Evolutionary conservation across 1,284 basidiomycete species (phyloP), one percentile per base, ranked within the genome.

Genomic region (Boletus subluridellus): DNA sequence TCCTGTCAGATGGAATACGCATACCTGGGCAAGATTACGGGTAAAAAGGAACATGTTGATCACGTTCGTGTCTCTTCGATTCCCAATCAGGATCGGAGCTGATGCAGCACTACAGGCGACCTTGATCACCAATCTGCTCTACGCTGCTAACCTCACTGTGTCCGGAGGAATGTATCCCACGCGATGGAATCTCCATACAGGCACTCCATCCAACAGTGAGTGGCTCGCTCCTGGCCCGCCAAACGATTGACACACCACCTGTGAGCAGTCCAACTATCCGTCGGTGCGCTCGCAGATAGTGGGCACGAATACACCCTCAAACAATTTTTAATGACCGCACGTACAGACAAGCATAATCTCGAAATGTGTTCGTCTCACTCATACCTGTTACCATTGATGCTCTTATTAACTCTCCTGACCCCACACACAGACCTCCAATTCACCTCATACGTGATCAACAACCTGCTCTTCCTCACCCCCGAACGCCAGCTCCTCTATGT

Each of bases 301-400:
- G 82, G 80, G 0, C 85, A 90, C 61, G 89, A 91, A 70, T 91
- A 91, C 62, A 78, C 89, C 14, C 77, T 91, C 24, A 91, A 91
- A 65, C 83, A 87, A 59, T 88, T 83, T 67, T 72, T 90, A 12
- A 73, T 89, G 39, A 86, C 85, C 5, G 83, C 77, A 14, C 78
- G 80, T 60, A 80, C 80, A 12, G 86, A 90, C 66, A 79, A 77
- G 61, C 74, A 72, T 47, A 82, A 80, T 58, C 76, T 85, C 3
- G 80, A 86, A 65, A 79, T 90, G 76, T 90, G 88, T 90, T 73
- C 38, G 85, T 30, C 30, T 26, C 26, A 21, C 28, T 48, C 42
- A 14, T 26, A 12, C 11, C 21, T 17, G 10, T 21, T 14, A 42
- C n/a, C 5, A 5, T 9, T 4, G 15, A 49, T n/a, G n/a, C 24